A percentile compares a stretch with the other conserved stretches of the same genome.
Evolutionary conservation across 2,329 filamentous ascomycete species (phyloP).

Genomic region (Botrytis porri): DNA sequence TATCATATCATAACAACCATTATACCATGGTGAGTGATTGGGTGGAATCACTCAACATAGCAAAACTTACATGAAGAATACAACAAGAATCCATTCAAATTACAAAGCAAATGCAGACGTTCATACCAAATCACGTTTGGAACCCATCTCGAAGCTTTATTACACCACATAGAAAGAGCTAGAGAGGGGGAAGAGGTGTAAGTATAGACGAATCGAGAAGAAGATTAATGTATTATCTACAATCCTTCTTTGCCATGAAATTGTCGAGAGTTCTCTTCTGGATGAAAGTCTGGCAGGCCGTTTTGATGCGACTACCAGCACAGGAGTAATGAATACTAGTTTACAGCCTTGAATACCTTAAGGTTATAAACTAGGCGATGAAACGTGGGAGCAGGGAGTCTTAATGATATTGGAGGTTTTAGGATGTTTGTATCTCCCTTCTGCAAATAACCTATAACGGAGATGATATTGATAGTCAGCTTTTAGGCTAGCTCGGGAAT

Average conservation of each 20-base stretch:
- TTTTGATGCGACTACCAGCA: not conserved
- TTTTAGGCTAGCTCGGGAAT: not conserved
- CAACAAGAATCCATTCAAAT: not conserved
- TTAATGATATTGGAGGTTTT: not conserved
- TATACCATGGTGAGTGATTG: not conserved
- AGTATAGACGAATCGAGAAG: not conserved
- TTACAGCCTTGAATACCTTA: too few species aligned
- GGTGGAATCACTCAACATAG: not conserved
- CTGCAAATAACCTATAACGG: not conserved
- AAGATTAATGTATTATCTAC: not conserved
- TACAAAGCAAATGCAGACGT: not conserved
- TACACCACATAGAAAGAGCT: not conserved
- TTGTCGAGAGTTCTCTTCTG: not conserved
- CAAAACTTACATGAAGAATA: not conserved
- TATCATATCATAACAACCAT: not conserved
- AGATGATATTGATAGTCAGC: not conserved
- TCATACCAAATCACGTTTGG: not conserved
- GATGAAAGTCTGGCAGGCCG: not conserved
- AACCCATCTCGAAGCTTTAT: not conserved
- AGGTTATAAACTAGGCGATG: too few species aligned
- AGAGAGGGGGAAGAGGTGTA: not conserved
- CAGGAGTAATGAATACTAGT: too few species aligned
- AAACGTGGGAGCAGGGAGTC: not conserved
- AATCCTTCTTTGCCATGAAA: not conserved
- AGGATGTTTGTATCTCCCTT: not conserved